phyloP scores from a whole-genome alignment of 768 basidiomycete species.

The Leccinellum rugosiceps region DNA sequence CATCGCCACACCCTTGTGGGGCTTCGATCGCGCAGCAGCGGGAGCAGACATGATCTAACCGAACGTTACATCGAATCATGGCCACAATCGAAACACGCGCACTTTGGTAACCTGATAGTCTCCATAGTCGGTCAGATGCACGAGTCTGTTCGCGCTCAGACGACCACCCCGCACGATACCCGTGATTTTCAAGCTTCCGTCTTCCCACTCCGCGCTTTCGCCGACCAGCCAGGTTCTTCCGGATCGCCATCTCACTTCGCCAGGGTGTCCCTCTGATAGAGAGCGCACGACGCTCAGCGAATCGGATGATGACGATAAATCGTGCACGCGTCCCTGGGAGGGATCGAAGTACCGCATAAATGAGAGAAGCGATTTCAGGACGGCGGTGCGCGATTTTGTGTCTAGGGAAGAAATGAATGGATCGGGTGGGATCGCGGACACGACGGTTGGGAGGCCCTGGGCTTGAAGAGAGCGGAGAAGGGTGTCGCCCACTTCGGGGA shows the following conservation, averaged over 20 bases:
- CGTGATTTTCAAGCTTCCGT: constrained; percentile 37
- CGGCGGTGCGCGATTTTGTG: constrained; percentile 58
- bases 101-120: constrained; percentile 87
- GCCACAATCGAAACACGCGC: constrained; percentile 14
- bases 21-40: constrained; percentile 36
- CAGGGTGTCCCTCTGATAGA: constrained; percentile 82
- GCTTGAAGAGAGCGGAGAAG: constrained; percentile 85
- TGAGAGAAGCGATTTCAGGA: constrained; percentile 86
- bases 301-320: constrained; percentile 63
- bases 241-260: constrained; percentile 78
- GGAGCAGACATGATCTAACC: constrained; percentile 70
- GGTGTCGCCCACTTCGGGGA: constrained; percentile 81
- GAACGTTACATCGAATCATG: background rate
- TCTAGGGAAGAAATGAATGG: constrained; percentile 34
- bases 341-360: constrained; percentile 97
- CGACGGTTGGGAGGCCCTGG: constrained; percentile 83
- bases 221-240: constrained; percentile 70
- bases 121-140: constrained; percentile 85
- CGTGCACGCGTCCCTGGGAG: constrained; percentile 69
- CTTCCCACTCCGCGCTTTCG: constrained; percentile 59
- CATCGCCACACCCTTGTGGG: constrained; percentile 45
- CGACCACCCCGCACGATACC: constrained; percentile 57
- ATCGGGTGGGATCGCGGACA: constrained; percentile 67
- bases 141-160: constrained; percentile 77
- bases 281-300: constrained; percentile 68